These are phyloP conservation scores for Bombardia bombarda DNA, from an alignment of 495 filamentous ascomycete species.

Conservation along the genomic window DNA sequence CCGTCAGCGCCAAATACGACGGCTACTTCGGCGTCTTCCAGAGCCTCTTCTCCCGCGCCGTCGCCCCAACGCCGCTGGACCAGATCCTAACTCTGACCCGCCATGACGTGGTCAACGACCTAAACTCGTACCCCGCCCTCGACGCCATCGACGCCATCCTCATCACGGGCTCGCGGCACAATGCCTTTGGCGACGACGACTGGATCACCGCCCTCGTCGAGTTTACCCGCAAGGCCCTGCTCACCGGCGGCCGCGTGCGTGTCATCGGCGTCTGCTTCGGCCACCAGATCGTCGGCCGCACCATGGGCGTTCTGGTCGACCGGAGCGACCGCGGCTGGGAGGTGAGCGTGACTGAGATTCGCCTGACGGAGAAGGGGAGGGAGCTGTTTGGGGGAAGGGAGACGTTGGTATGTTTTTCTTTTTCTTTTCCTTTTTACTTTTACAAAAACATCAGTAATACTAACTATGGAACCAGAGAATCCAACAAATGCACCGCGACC, in stretches of 20 bases:
- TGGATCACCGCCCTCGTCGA: slow-evolving; percentile 75
- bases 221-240: slow-evolving; percentile 47
- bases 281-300: slow-evolving; percentile 80
- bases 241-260: slow-evolving; percentile 39
- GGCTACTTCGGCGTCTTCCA: slow-evolving; percentile 67
- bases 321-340: slow-evolving; percentile 72
- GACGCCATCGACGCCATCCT: slow-evolving; percentile 73
- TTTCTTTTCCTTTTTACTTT: neutral
- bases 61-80: slow-evolving; percentile 22
- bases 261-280: slow-evolving; percentile 84
- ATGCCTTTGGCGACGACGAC: slow-evolving; percentile 50
- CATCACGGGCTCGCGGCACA: slow-evolving; percentile 62
- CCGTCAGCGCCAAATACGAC: slow-evolving; percentile 52
- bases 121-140: slow-evolving; percentile 55
- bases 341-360: slow-evolving; percentile 60
- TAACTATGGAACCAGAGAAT: slow-evolving; percentile 45
- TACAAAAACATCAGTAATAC: neutral
- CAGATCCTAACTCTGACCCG: slow-evolving; percentile 49
- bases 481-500: slow-evolving; percentile 87
- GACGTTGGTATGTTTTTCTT: slow-evolving; percentile 48
- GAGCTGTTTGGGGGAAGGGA: slow-evolving; percentile 62
- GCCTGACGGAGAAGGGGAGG: slow-evolving; percentile 62
- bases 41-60: slow-evolving; percentile 46
- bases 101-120: slow-evolving; percentile 58
- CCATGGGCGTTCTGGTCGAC: slow-evolving; percentile 61